phyloP scores from a whole-genome alignment of 495 filamentous ascomycete species.

The Astrothelium subdiscretum region DNA sequence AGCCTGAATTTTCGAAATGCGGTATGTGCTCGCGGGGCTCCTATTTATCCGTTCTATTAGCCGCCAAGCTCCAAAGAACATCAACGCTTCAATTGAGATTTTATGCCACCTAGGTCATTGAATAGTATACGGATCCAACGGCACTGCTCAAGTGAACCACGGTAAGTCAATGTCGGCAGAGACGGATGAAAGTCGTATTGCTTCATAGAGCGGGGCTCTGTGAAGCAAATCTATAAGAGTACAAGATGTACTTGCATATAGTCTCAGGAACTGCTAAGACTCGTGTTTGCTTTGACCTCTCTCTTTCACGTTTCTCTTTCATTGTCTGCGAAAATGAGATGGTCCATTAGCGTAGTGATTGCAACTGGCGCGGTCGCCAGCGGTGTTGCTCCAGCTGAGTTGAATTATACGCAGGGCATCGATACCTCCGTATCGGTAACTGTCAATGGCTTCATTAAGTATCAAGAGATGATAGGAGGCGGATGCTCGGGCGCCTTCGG shows the following conservation, averaged over 20 bases:
- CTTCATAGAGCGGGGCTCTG: background rate
- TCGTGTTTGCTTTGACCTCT: background rate
- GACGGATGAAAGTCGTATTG: background rate
- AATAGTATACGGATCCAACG: background rate
- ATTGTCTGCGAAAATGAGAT: background rate
- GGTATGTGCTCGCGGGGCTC: no score
- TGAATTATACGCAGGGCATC: background rate
- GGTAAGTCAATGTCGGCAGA: background rate
- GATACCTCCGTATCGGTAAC: background rate
- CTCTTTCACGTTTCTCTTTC: background rate
- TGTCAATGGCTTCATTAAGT: conserved; percentile 7
- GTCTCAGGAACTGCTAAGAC: background rate
- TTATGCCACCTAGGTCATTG: background rate
- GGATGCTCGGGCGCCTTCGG: conserved; percentile 15
- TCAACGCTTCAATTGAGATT: background rate
- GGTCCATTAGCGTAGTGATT: background rate
- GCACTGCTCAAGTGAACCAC: background rate
- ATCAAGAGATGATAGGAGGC: conserved; percentile 16
- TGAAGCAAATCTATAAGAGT: background rate
- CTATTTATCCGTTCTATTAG: background rate
- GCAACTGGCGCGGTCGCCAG: background rate
- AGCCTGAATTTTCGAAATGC: no score
- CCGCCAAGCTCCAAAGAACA: background rate
- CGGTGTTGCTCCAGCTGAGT: background rate
- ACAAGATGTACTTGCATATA: background rate